Evolutionary conservation across 1,284 basidiomycete genomes (phyloP), one percentile per base, ranked within the genome.

Genomic region (Melanopsichium pennsylvanicum): DNA sequence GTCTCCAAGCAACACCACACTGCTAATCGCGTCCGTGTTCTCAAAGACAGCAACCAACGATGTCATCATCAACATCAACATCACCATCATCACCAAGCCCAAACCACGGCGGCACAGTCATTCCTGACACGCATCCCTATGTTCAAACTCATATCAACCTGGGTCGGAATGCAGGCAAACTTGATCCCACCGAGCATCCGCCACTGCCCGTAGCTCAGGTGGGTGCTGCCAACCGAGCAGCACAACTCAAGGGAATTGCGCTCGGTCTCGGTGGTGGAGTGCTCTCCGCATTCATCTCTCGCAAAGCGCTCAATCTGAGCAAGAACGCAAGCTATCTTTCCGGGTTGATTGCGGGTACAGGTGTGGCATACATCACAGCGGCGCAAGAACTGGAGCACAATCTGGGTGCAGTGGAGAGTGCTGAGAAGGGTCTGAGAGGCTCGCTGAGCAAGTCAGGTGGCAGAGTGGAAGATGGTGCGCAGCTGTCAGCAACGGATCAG

Each of bases 341-440:
- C 0, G 66, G 66, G 5, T 32, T 69, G 11, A 36, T 70, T 6
- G 62, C 68, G 22, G 68, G 62, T 19, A 61, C 62, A 11, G 68
- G 68, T 8, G 68, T 70, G n/a, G 68, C 68, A 11, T 70, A 70
- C 23, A 56, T 66, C 33, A 62, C 62, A 2, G 68, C 68, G 16
- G 16, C 43, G 15, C 61, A 66, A 43, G 52, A 66, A 45, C 54
- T 70, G 3, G 61, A 66, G 19, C 57, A 50, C 32, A 66, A 70
- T 16, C 33, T 70, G 22, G 50, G 41, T 9, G 47, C 38, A 1
- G 59, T 63, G n/a, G 66, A 69, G 27, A 55, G 19, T 22, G 42
- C 45, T 8, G 64, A 68, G 32, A 52, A 49, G 42, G 52, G 58
- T 2, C 16, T 68, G 40, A 33, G 54, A 7, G 33, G 23, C 6